Evolutionary conservation across 148 eudicot genomes (phyloP).

Genomic region (Talinum fruticosum): DNA sequence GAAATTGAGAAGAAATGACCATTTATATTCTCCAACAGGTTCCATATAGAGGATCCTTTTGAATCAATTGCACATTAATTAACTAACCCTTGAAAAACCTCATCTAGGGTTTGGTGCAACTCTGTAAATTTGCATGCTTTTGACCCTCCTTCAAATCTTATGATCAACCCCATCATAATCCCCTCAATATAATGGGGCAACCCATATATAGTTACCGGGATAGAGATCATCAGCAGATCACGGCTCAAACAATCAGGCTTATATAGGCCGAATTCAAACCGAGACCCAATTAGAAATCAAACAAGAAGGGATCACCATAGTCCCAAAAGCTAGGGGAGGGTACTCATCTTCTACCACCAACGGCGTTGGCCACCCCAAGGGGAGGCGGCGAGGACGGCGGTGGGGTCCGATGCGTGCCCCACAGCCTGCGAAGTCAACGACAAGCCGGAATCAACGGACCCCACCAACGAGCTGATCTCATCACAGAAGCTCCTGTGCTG

Average conservation of each 20-base stretch:
- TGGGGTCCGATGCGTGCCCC: slow-evolving; percentile 26
- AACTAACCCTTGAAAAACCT: neutral
- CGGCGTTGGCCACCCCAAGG: slow-evolving; percentile 26
- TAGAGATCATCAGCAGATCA: neutral
- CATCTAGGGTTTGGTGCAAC: neutral
- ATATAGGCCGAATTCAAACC: neutral
- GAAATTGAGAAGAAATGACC: neutral
- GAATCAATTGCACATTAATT: neutral
- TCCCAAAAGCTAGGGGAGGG: slow-evolving; percentile 60
- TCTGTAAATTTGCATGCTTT: slow-evolving; percentile 5
- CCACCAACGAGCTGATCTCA: slow-evolving; percentile 40
- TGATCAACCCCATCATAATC: neutral
- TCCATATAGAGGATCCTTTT: neutral
- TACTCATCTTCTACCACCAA: slow-evolving; percentile 39
- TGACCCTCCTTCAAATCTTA: neutral
- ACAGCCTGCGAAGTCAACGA: slow-evolving; percentile 27
- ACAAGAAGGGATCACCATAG: slow-evolving; percentile 62
- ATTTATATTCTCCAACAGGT: neutral
- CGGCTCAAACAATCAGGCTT: neutral
- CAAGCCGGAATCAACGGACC: slow-evolving; percentile 44
- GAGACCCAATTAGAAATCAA: slow-evolving; percentile 36
- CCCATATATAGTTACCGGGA: neutral
- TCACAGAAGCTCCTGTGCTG: slow-evolving; percentile 28
- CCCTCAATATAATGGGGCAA: neutral
- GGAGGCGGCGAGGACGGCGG: slow-evolving; percentile 24